phyloP scores from a whole-genome alignment of 2,329 filamentous ascomycete species.

The Aspergillus sp. region DNA sequence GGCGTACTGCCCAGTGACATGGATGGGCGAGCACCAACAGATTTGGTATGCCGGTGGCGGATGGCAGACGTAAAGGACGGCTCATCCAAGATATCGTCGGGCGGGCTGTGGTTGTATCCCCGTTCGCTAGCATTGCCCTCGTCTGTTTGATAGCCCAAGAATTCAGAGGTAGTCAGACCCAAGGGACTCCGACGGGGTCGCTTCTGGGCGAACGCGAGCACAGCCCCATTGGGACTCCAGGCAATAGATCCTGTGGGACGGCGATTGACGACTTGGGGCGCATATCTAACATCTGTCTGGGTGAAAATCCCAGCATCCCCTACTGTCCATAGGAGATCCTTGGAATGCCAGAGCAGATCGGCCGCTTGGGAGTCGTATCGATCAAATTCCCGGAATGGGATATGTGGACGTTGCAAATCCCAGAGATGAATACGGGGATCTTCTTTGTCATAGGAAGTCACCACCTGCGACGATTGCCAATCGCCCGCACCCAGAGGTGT shows the following conservation, averaged over 20 bases:
- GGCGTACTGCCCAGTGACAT: constrained; percentile 50
- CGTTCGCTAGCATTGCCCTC: constrained; percentile 41
- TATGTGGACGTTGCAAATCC: constrained; percentile 54
- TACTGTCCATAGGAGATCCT: constrained; percentile 58
- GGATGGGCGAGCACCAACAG: constrained; percentile 39
- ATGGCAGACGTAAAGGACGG: constrained; percentile 44
- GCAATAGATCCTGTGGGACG: constrained; percentile 49
- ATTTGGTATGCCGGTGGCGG: constrained; percentile 41
- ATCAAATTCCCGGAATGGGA: constrained; percentile 56
- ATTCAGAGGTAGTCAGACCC: constrained; percentile 33
- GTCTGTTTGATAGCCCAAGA: constrained; percentile 35
- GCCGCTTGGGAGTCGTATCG: constrained; percentile 48
- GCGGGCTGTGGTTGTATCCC: constrained; percentile 43
- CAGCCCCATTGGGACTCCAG: constrained; percentile 50
- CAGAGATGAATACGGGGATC: constrained; percentile 55
- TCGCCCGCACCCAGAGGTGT: constrained; percentile 41
- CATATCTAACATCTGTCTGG: constrained; percentile 55
- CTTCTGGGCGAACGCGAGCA: constrained; percentile 48
- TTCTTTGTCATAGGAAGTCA: constrained; percentile 54
- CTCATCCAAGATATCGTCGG: constrained; percentile 52
- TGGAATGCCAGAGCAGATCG: constrained; percentile 57
- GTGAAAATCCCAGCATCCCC: constrained; percentile 54
- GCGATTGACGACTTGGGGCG: constrained; percentile 50
- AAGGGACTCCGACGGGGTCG: constrained; percentile 38
- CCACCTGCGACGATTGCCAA: constrained; percentile 55